phyloP scores from a whole-genome alignment of 179 eudicot species.

The Sideroxylon spinosum region DNA sequence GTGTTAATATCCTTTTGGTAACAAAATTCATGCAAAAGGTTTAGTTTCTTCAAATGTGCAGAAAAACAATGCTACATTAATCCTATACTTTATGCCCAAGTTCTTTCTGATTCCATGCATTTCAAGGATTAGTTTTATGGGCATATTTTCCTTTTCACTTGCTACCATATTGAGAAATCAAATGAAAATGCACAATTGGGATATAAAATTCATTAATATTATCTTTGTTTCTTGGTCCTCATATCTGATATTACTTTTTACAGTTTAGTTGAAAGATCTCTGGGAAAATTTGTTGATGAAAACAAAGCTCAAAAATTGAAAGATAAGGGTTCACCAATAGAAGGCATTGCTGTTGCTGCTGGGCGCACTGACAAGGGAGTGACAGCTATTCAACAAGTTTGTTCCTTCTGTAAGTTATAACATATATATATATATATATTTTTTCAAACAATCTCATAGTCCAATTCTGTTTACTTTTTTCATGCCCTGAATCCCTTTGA shows the following conservation, averaged over 20 bases:
- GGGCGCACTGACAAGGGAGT: conserved; percentile 99
- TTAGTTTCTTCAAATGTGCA: neutral
- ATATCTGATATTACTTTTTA: conserved; percentile 19
- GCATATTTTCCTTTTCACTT: neutral
- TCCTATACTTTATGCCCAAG: neutral
- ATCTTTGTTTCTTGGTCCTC: conserved; percentile 6
- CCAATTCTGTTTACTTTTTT: neutral
- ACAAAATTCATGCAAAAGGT: neutral
- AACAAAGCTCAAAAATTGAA: conserved; percentile 61
- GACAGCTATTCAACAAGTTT: conserved; percentile 84
- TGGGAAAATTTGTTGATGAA: conserved; percentile 83
- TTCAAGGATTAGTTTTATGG: neutral
- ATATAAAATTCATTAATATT: neutral
- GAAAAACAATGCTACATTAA: neutral
- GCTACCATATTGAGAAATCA: neutral
- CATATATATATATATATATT: neutral
- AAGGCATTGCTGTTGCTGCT: conserved; percentile 70
- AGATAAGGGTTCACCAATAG: conserved; percentile 75
- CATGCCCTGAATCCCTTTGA: no score
- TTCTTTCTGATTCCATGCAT: neutral
- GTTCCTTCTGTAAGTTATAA: conserved; percentile 66
- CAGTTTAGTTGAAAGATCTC: conserved; percentile 69
- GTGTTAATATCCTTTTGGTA: no score
- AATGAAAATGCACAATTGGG: neutral
- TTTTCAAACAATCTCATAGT: neutral